Evolutionary conservation across 2,329 filamentous ascomycete genomes (phyloP).

Genomic region (Delphinella strobiligena): DNA sequence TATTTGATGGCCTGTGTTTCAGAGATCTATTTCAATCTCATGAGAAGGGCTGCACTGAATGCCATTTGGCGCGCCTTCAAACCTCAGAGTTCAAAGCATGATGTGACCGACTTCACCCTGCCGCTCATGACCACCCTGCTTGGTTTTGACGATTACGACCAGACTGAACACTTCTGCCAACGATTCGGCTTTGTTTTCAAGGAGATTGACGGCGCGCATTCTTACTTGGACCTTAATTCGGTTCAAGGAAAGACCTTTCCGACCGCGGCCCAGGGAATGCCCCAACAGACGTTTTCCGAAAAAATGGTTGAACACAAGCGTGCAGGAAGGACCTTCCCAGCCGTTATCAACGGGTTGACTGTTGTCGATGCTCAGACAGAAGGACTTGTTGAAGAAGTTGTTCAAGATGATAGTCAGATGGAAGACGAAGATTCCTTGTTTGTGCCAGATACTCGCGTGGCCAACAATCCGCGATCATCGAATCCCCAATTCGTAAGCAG

Average conservation of each 20-base stretch:
- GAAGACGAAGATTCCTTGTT: constrained; percentile 28
- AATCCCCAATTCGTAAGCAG: constrained; percentile 1
- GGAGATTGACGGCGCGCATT: constrained; percentile 19
- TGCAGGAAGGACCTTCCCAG: constrained; percentile 40
- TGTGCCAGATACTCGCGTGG: constrained; percentile 21
- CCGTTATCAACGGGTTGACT: constrained; percentile 45
- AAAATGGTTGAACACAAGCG: constrained; percentile 48
- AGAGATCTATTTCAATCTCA: constrained; percentile 48
- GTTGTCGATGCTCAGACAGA: constrained; percentile 38
- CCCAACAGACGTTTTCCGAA: constrained; percentile 42
- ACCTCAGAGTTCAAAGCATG: constrained; percentile 24
- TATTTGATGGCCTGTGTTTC: constrained; percentile 54
- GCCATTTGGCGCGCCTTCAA: constrained; percentile 40
- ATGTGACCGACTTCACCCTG: constrained; percentile 45
- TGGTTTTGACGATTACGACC: constrained; percentile 42
- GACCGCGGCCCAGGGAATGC: constrained; percentile 17
- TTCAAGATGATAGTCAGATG: constrained; percentile 21
- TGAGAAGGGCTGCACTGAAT: constrained; percentile 45
- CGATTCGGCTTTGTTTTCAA: constrained; percentile 40
- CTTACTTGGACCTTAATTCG: constrained; percentile 42
- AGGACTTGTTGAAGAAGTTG: constrained; percentile 36
- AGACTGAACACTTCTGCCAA: constrained; percentile 43
- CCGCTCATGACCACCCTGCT: constrained; percentile 39
- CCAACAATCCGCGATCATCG: background rate
- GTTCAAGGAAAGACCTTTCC: constrained; percentile 24